Conservation (phyloP, 2,329 filamentous ascomycete species). For the Apiospora kogelbergensis region DNA sequence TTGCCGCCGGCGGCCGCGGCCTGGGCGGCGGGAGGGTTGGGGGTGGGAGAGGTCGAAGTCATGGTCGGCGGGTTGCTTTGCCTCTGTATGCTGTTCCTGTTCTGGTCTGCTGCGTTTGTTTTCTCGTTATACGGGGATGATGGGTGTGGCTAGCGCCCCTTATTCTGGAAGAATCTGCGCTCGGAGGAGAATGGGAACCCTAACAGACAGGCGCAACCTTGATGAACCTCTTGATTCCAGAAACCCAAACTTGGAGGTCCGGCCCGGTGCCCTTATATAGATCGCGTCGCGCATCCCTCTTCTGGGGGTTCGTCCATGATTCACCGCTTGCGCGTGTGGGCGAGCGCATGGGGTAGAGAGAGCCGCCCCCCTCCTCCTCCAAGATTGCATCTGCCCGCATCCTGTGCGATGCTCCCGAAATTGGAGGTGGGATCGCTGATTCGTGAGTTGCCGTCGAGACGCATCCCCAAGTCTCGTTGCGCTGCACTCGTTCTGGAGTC, state of each 20-base stretch:
- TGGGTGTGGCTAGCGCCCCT: neutral
- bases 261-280: neutral
- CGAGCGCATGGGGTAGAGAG: neutral
- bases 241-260: neutral
- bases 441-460: neutral
- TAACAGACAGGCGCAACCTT: neutral
- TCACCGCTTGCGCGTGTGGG: neutral
- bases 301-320: neutral
- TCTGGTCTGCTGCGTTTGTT: neutral
- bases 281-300: neutral
- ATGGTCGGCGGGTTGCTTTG: neutral
- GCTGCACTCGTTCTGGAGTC: neutral
- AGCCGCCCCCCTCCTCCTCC: neutral
- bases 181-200: neutral
- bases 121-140: neutral
- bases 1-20: constrained; percentile 24
- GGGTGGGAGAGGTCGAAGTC: neutral
- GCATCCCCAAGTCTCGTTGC: neutral
- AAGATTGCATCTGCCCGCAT: neutral
- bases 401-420: neutral
- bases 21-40: neutral
- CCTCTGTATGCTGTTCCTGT: neutral
- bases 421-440: neutral
- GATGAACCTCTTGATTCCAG: neutral
- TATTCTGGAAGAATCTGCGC: neutral